Evolutionary conservation across 176 grass and related monocot genomes (phyloP), one percentile per base, ranked within the genome.

Genomic region (Olyra latifolia): DNA sequence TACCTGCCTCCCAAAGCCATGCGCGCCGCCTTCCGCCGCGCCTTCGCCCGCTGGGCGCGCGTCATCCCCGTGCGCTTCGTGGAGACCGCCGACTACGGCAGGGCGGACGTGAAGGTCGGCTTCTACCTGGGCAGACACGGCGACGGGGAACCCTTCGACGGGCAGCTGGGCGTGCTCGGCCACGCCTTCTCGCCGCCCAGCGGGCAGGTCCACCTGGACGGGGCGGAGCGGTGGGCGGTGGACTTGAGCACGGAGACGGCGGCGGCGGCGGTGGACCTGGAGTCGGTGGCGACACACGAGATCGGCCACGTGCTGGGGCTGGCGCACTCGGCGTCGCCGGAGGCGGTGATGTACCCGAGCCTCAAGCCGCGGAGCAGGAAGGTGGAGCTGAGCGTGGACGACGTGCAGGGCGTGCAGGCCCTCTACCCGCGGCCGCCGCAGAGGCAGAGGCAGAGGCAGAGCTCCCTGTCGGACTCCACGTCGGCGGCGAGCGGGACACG

Each of bases 181-280:
- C 83, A 85, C 74, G 83, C 83, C 8, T 85, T 85, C 83, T 77
- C 83, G 17, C 83, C 83, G 65, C 54, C 48, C 16, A 71, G 55
- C 52, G 83, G 83, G 39, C 24, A n/a, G 54, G 28, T 85, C 40
- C 83, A 85, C 65, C 83, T 78, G 14, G 83, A 85, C 64, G 41
- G 40, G 42, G 74, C 74, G 54, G 83, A 78, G 83, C 43, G 66
- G 7, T 52, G 48, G 53, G 53, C 20, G 20, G 53, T 56, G 20
- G 53, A 22, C 53, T 2, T 20, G n/a, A 3, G n/a, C 6, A 7
- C 20, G 20, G 53, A 78, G 7, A 52, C 29, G 48, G 48, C 48
- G 48, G 5, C 48, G 1, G 48, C 5, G 48, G 48, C 48, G 5
- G 48, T 52, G 48, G 48, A 52, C 48, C 48, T 52, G 1, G 48